Evolutionary conservation across 2,329 filamentous ascomycete species (phyloP).

Genomic region (Nemania sp.): DNA sequence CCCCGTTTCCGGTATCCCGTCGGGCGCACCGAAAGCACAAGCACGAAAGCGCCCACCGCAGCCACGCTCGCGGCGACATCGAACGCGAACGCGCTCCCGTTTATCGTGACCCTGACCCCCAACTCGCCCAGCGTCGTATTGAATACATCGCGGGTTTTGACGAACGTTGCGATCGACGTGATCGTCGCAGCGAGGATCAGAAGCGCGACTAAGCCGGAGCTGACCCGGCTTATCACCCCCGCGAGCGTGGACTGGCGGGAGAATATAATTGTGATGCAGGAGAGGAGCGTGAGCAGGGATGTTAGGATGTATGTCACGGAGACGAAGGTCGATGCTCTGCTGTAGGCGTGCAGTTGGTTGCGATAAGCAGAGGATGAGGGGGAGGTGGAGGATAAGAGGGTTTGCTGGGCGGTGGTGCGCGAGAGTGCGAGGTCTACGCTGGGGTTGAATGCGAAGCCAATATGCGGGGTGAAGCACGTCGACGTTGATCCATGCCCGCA

Average conservation of each 20-base stretch:
- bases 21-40: conserved; percentile 6
- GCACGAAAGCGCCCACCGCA: conserved; percentile 27
- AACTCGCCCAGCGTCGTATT: conserved; percentile 33
- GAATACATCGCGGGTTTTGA: conserved; percentile 31
- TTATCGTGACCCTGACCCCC: conserved; percentile 33
- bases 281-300: conserved; percentile 29
- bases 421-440: conserved; percentile 38
- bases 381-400: too few species aligned
- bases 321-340: conserved; percentile 35
- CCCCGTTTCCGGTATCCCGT: too few species aligned
- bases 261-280: conserved; percentile 29
- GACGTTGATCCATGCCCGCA: conserved; percentile 35
- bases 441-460: conserved; percentile 41
- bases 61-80: conserved; percentile 34
- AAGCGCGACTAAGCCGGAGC: conserved; percentile 30
- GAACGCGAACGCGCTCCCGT: conserved; percentile 33
- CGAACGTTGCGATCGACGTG: conserved; percentile 33
- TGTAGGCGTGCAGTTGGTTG: conserved; percentile 35
- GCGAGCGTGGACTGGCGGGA: conserved; percentile 25
- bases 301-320: conserved; percentile 37
- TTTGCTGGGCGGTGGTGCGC: conserved; percentile 29
- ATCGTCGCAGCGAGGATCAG: conserved; percentile 37
- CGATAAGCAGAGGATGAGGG: conserved; percentile 28
- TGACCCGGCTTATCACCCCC: conserved; percentile 24
- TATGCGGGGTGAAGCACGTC: conserved; percentile 34